Conservation (phyloP, 1,284 basidiomycete genomes). For the Wolfiporia cocos region DNA sequence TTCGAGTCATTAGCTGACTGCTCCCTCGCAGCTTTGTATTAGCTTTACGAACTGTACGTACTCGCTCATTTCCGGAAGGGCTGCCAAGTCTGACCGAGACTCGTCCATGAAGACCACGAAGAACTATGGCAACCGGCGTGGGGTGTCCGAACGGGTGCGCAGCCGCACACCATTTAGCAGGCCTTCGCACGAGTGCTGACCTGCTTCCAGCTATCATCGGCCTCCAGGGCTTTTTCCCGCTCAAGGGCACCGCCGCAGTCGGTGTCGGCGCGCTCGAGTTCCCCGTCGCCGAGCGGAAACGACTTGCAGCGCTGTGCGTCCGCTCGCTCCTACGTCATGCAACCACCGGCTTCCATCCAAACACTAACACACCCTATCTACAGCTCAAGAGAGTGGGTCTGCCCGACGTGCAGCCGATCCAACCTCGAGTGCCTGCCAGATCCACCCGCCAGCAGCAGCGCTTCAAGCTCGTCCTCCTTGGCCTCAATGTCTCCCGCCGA, state of each 20-base stretch:
- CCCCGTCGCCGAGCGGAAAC: slow-evolving; percentile 70
- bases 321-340: neutral
- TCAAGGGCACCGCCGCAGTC: slow-evolving; percentile 84
- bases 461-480: neutral
- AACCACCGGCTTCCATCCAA: no score
- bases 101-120: slow-evolving; percentile 58
- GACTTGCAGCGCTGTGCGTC: slow-evolving; percentile 74
- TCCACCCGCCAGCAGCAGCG: slow-evolving; percentile 27
- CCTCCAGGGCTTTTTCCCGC: slow-evolving; percentile 86
- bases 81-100: slow-evolving; percentile 6
- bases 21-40: slow-evolving; percentile 76
- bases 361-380: no score
- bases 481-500: neutral
- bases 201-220: slow-evolving; percentile 84
- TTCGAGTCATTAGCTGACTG: no score
- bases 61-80: no score
- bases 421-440: slow-evolving; percentile 73
- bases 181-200: no score
- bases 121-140: slow-evolving; percentile 96
- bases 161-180: slow-evolving; percentile 6
- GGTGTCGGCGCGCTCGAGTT: slow-evolving; percentile 89
- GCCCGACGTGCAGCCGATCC: slow-evolving; percentile 65
- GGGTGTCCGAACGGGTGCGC: slow-evolving; percentile 86
- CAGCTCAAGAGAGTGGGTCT: slow-evolving; percentile 80
- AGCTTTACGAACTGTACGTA: slow-evolving; percentile 82